Evolutionary conservation across 305 asterid species (phyloP).

Genomic region (Stenogyne calaminthoides): DNA sequence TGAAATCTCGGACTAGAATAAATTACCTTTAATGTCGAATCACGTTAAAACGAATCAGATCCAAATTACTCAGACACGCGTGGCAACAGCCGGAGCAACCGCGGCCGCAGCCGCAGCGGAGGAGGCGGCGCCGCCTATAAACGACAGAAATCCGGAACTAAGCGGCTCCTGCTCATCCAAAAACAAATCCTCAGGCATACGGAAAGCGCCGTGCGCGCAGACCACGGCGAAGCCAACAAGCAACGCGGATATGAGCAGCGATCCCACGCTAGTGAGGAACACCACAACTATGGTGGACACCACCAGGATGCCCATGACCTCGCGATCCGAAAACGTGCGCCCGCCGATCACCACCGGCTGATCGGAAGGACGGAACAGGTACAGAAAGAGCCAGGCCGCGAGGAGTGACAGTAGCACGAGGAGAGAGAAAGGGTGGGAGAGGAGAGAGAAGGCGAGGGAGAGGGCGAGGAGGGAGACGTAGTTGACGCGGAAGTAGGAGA

Average conservation of each 20-base stretch:
- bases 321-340: conserved; percentile 61
- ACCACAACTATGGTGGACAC: conserved; percentile 57
- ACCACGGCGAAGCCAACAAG: conserved; percentile 58
- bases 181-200: conserved; percentile 63
- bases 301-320: conserved; percentile 50
- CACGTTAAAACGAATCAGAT: conserved; percentile 30
- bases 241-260: conserved; percentile 60
- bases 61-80: conserved; percentile 37
- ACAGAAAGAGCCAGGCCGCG: conserved; percentile 62
- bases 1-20: conserved; percentile 10
- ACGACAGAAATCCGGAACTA: conserved; percentile 58
- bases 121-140: conserved; percentile 60
- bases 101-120: conserved; percentile 59
- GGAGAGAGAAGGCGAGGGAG: conserved; percentile 59
- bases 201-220: conserved; percentile 66
- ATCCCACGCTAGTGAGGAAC: conserved; percentile 70
- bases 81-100: conserved; percentile 42
- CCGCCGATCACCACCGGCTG: conserved; percentile 58
- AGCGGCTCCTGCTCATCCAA: conserved; percentile 63
- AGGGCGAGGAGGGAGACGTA: conserved; percentile 50
- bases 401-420: conserved; percentile 51
- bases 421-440: conserved; percentile 67
- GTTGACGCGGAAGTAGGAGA: conserved; percentile 64
- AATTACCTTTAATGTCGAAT: conserved; percentile 30
- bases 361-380: conserved; percentile 58